Base-by-base conservation (phyloP, 495 filamentous ascomycete genomes). In the Tuber microsphaerosporum region DNA sequence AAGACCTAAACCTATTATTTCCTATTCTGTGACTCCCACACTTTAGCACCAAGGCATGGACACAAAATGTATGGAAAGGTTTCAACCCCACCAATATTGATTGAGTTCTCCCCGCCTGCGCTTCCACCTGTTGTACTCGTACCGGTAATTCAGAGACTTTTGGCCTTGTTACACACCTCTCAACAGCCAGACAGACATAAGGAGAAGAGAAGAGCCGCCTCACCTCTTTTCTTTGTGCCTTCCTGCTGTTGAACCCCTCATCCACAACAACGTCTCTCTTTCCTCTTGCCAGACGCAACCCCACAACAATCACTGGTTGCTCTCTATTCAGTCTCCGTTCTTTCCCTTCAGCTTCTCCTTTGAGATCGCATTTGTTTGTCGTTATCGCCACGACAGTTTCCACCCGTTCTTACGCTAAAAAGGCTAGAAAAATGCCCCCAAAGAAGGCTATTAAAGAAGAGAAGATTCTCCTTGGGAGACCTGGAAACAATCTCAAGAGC, bases 401-500 rank as follows among this genome's bases (percentile, higher is more conserved):
- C 65, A 79, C 78, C 56, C 86, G 87, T 81, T 83, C 83, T 75
- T 87, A 87, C 84, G 85, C 85, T 73, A 88, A 89, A 85, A 76
- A 80, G 79, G 69, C 45, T 26, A 76, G 78, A 56, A 80, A 86
- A 79, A 93, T 93, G 91, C 87, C 90, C 84, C 91, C 91, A 82
- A 93, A 93, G 87, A 93, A 93, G 84, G 83, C 80, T 70, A 86
- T 84, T 69, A 89, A 89, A 82, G 86, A 90, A 80, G 89, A 93
- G 89, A 93, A 93, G 89, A 87, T 93, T 84, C 87, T 92, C 75
- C 88, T 99, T 84, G 96, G 96, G 83, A 89, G 96, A 83, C 96
- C 96, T 74, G 96, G 96, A 81, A 99, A 99, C 88, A 97, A 90
- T 87, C 86, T 99, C 86, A 99, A 98, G 90, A 96, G 92, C 87